Evolutionary conservation across 129 eudicot species (phyloP).

Genomic region (Flaveria ramosissima): DNA sequence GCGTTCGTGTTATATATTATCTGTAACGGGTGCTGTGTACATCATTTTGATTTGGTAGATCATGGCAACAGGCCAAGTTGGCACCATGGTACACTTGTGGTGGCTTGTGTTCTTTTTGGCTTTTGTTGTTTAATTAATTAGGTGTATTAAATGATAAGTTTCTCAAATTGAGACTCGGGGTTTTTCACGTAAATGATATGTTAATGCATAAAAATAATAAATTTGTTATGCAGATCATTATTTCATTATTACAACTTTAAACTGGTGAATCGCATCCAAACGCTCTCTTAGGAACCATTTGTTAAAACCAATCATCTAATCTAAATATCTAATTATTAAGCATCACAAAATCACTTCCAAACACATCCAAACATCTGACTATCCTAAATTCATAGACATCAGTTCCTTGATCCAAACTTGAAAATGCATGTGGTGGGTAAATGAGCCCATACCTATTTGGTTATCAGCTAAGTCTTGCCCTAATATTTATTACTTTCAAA

Average conservation of each 20-base stretch:
- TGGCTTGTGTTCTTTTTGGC: not conserved
- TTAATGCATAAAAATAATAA: not conserved
- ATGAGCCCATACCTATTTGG: not conserved
- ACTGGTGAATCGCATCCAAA: not conserved
- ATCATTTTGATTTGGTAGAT: slow-evolving; percentile 28
- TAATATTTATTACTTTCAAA: not conserved
- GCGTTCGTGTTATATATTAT: not conserved
- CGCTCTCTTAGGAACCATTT: not conserved
- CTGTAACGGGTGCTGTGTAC: slow-evolving; percentile 1
- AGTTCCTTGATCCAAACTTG: not conserved
- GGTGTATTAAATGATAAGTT: not conserved
- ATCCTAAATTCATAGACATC: not conserved
- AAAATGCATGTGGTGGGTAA: not conserved
- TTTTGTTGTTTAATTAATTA: not conserved
- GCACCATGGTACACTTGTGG: slow-evolving; percentile 26
- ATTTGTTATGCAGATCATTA: not conserved
- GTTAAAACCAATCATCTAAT: not conserved
- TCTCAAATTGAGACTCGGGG: not conserved
- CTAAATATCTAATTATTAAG: not conserved
- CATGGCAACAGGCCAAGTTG: slow-evolving; percentile 26
- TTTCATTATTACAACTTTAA: not conserved
- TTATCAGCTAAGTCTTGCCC: not conserved
- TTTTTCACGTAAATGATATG: not conserved
- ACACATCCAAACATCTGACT: not conserved
- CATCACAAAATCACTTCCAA: not conserved